phyloP scores from a whole-genome alignment of 306 rosid species.

The Clitoria ternatea region DNA sequence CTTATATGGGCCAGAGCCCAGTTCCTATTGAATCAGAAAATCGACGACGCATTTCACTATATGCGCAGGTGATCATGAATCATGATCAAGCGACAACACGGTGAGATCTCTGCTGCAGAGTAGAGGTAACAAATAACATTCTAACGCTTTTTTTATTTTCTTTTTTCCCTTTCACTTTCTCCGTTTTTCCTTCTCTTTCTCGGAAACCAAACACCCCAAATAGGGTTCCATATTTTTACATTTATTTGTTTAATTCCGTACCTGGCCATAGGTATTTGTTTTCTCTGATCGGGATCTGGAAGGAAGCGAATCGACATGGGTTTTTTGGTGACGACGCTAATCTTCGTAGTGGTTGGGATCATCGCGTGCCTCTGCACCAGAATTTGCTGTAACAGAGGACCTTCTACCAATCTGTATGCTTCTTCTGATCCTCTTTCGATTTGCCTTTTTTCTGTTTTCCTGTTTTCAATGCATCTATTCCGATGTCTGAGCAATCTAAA shows the following conservation, averaged over 20 bases:
- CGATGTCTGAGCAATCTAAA: not conserved
- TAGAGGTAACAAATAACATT: constrained; percentile 31
- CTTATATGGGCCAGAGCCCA: not conserved
- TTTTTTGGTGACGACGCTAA: constrained; percentile 69
- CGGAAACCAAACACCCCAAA: constrained; percentile 18
- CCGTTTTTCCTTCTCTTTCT: not conserved
- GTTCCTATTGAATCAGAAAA: not conserved
- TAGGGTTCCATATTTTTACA: not conserved
- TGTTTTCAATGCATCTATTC: not conserved
- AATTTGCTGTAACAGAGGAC: constrained; percentile 79
- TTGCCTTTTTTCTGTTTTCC: not conserved
- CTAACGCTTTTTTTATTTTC: not conserved
- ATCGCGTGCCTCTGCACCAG: constrained; percentile 70
- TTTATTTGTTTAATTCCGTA: too few relatives aligned
- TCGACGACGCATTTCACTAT: not conserved
- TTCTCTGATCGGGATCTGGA: constrained; percentile 47
- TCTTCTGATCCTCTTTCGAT: not conserved
- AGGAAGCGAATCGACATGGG: constrained; percentile 56
- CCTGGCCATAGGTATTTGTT: constrained; percentile 34
- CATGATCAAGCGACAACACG: too few relatives aligned
- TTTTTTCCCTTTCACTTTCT: not conserved
- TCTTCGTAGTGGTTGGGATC: constrained; percentile 65
- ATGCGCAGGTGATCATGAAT: constrained; percentile 21
- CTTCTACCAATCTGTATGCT: constrained; percentile 72
- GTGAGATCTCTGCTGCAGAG: constrained; percentile 35